A percentile compares a stretch with the other conserved stretches of the same genome.
Conservation (phyloP, 192 early-diverging fungal genomes). For the Coemansia sp. region DNA sequence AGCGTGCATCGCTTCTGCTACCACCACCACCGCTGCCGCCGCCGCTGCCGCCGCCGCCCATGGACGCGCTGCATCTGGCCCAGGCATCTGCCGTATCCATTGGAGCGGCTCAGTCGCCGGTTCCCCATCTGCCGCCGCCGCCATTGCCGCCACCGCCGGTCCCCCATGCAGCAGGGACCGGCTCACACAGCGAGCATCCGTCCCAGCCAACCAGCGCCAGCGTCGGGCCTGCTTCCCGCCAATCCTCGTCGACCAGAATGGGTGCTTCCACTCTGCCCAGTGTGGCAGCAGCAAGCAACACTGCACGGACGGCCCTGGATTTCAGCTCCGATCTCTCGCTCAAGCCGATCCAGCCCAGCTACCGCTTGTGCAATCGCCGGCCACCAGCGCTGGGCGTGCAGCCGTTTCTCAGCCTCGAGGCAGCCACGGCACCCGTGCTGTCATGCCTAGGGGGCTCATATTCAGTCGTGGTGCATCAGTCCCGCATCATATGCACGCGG, state of each 20-base stretch:
- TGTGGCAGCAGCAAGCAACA: slow-evolving; percentile 4
- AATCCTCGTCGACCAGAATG: not conserved
- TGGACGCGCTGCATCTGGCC: not conserved
- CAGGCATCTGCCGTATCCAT: too few relatives aligned
- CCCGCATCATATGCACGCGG: slow-evolving; percentile 42
- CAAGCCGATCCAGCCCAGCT: slow-evolving; percentile 20
- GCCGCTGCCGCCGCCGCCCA: slow-evolving; percentile 1
- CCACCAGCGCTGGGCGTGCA: slow-evolving; percentile 31
- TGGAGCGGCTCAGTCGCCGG: too few relatives aligned
- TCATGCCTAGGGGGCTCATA: slow-evolving; percentile 34
- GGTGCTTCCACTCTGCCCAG: too few relatives aligned
- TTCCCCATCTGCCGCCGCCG: too few relatives aligned
- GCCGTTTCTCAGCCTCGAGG: slow-evolving; percentile 32
- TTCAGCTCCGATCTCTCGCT: slow-evolving; percentile 22
- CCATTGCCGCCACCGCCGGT: too few relatives aligned
- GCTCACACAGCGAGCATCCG: not conserved
- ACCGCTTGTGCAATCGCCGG: slow-evolving; percentile 22
- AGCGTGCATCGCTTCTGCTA: slow-evolving; percentile 10
- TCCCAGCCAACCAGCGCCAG: slow-evolving; percentile 1
- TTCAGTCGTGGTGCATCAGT: slow-evolving; percentile 28
- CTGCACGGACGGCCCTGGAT: slow-evolving; percentile 31
- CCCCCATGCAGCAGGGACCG: not conserved
- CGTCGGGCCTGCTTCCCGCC: not conserved
- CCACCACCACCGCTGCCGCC: slow-evolving; percentile 17
- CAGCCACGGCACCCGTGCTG: slow-evolving; percentile 6